Conservation (phyloP, 1,284 basidiomycete genomes). For the Malassezia arunalokei region DNA sequence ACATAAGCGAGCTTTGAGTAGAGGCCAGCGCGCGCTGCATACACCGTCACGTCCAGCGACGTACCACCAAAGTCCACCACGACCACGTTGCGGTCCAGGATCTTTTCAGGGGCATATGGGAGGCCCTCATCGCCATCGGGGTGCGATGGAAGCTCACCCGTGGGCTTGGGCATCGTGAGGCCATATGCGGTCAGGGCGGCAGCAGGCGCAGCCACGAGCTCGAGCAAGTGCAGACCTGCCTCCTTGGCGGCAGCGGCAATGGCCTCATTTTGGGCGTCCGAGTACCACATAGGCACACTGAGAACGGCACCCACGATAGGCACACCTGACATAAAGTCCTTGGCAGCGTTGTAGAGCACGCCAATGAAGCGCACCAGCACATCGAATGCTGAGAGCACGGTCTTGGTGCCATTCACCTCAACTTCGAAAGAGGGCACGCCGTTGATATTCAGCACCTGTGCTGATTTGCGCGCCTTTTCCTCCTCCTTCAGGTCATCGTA, state of each 20-base stretch:
- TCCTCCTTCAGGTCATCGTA: conserved; percentile 62
- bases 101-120: conserved; percentile 48
- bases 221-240: conserved; percentile 65
- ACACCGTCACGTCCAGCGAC: conserved; percentile 50
- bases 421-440: conserved; percentile 56
- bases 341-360: conserved; percentile 72
- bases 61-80: conserved; percentile 55
- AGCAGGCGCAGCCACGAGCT: conserved; percentile 65
- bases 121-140: conserved; percentile 43
- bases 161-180: conserved; percentile 50
- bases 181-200: conserved; percentile 57
- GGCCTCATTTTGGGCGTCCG: conserved; percentile 59
- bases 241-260: conserved; percentile 63
- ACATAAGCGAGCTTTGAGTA: conserved; percentile 51
- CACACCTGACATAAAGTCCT: conserved; percentile 75
- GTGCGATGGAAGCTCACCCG: conserved; percentile 32
- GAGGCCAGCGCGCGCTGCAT: conserved; percentile 52
- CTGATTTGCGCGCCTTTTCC: conserved; percentile 63
- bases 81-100: conserved; percentile 52
- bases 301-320: conserved; percentile 72
- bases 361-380: conserved; percentile 73
- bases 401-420: conserved; percentile 61
- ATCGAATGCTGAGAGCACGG: conserved; percentile 65
- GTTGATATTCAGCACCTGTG: conserved; percentile 63
- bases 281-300: conserved; percentile 66